phyloP scores from a whole-genome alignment of 495 filamentous ascomycete genomes.

The Penicillium samsonianum region DNA sequence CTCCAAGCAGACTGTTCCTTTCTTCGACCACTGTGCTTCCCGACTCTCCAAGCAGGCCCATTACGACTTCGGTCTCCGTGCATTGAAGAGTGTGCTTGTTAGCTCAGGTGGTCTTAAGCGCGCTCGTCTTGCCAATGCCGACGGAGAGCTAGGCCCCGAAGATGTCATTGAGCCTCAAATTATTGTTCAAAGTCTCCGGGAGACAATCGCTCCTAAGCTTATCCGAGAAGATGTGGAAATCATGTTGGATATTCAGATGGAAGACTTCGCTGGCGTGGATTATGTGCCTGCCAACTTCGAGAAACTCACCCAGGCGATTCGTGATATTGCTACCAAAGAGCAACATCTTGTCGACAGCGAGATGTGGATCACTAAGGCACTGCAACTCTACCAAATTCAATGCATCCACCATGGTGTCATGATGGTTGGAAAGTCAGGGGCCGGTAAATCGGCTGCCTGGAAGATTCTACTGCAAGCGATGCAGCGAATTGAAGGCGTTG shows the following conservation, averaged over 20 bases:
- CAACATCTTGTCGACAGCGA: constrained; percentile 85
- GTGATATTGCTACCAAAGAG: constrained; percentile 69
- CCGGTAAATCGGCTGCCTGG: constrained; percentile 95
- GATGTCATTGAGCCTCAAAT: constrained; percentile 93
- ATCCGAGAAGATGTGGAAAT: constrained; percentile 85
- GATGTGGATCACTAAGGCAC: constrained; percentile 92
- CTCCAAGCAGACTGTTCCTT: constrained; percentile 92
- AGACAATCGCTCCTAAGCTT: constrained; percentile 97
- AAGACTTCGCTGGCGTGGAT: constrained; percentile 88
- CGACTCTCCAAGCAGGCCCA: constrained; percentile 93
- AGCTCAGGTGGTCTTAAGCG: constrained; percentile 96
- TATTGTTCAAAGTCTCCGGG: constrained; percentile 95
- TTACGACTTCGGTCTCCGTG: constrained; percentile 97
- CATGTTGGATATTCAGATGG: constrained; percentile 80
- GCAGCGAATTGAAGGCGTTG: constrained; percentile 83
- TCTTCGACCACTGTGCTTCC: constrained; percentile 87
- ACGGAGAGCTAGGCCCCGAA: constrained; percentile 62
- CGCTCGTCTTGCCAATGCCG: constrained; percentile 63
- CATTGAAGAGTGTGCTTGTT: constrained; percentile 95
- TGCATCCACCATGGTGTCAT: constrained; percentile 98
- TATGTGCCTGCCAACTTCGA: constrained; percentile 88
- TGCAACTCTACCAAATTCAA: constrained; percentile 97
- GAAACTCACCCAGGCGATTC: constrained; percentile 77
- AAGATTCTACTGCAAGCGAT: constrained; percentile 90
- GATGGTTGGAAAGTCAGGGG: constrained; percentile 97